Evolutionary conservation across 208 protist genomes (phyloP).

Genomic region (Blastocrithidia nonstop): DNA sequence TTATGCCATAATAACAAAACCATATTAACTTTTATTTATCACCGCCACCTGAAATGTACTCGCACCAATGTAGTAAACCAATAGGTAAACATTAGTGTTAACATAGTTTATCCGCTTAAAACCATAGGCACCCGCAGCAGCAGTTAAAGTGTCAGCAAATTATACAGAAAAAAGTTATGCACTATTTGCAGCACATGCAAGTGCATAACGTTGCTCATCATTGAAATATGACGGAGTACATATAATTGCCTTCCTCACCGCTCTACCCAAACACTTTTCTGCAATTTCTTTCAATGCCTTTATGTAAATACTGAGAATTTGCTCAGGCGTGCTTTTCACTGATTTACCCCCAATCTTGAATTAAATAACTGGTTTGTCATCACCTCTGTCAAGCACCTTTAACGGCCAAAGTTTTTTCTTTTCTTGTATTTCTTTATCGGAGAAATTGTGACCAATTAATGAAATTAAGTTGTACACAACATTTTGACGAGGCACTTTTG

Average conservation of each 20-base stretch:
- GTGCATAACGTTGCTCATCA: slow-evolving; percentile 95
- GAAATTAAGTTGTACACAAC: slow-evolving; percentile 95
- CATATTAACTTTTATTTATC: too few relatives aligned
- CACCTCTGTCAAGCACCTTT: slow-evolving; percentile 51
- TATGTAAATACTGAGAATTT: slow-evolving; percentile 95
- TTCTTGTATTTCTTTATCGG: slow-evolving; percentile 73
- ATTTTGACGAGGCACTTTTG: slow-evolving; percentile 76
- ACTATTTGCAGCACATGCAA: too few relatives aligned
- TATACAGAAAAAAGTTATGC: too few relatives aligned
- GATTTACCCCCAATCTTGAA: slow-evolving; percentile 35
- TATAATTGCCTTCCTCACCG: slow-evolving; percentile 92
- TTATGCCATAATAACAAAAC: too few relatives aligned
- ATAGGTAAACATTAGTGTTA: too few relatives aligned
- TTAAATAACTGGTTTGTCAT: slow-evolving; percentile 23
- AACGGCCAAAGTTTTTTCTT: slow-evolving; percentile 95
- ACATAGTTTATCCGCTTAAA: too few relatives aligned
- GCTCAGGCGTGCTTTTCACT: slow-evolving; percentile 86
- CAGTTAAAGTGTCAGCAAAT: too few relatives aligned
- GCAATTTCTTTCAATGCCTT: slow-evolving; percentile 95
- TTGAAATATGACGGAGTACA: slow-evolving; percentile 99
- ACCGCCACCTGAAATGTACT: too few relatives aligned
- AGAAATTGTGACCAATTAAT: slow-evolving; percentile 85
- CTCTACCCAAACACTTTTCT: slow-evolving; percentile 78
- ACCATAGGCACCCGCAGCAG: too few relatives aligned
- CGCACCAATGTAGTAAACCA: too few relatives aligned